Evolutionary conservation across 2,329 filamentous ascomycete species (phyloP).

Genomic region (Fusarium sp.): DNA sequence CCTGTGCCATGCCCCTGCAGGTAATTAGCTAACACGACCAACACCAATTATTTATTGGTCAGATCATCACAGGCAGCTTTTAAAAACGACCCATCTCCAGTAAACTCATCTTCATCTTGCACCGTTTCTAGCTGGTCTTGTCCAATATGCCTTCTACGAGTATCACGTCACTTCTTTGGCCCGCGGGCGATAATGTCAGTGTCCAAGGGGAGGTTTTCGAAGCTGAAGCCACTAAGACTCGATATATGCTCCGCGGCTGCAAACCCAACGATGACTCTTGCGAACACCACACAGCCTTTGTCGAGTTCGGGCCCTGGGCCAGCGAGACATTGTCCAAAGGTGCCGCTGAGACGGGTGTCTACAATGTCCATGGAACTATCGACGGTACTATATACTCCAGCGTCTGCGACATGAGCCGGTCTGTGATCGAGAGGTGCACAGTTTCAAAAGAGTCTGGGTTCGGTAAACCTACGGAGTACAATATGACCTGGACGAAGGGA

Average conservation of each 20-base stretch:
- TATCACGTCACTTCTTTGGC: slow-evolving; percentile 18
- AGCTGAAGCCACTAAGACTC: slow-evolving; percentile 3
- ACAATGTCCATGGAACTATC: slow-evolving; percentile 11
- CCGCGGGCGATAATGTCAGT: background rate
- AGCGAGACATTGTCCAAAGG: slow-evolving; percentile 7
- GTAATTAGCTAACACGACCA: background rate
- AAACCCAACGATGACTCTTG: background rate
- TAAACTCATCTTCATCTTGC: accelerated
- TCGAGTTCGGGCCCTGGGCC: slow-evolving; percentile 10
- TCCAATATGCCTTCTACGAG: background rate
- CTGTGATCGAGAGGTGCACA: slow-evolving; percentile 3
- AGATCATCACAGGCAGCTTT: background rate
- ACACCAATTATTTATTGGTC: background rate
- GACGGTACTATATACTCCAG: slow-evolving; percentile 14
- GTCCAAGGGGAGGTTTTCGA: slow-evolving; percentile 1
- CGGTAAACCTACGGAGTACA: background rate
- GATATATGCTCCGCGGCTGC: slow-evolving; percentile 11
- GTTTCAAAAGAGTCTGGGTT: background rate
- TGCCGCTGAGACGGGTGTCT: slow-evolving; percentile 8
- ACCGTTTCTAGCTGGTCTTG: background rate
- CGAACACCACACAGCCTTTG: slow-evolving; percentile 16
- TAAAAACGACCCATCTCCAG: background rate
- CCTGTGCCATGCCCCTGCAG: background rate
- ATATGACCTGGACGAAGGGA: slow-evolving; percentile 7
- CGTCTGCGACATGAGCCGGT: slow-evolving; percentile 16